phyloP scores from a whole-genome alignment of 495 filamentous ascomycete species.

The Venustampulla echinocandica region DNA sequence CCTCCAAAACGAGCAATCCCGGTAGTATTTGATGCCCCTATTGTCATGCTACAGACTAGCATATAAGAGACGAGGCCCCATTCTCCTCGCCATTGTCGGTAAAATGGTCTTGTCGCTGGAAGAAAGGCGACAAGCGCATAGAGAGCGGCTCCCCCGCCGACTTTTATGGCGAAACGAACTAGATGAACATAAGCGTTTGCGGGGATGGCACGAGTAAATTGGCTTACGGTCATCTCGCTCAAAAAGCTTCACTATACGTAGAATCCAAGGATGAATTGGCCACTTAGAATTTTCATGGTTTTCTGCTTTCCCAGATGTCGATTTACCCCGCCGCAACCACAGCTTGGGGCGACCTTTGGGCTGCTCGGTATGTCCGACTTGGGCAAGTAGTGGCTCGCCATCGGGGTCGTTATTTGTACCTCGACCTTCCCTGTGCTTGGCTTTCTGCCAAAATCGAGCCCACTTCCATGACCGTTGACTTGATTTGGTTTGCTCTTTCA shows the following conservation, averaged over 20 bases:
- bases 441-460: slow-evolving; percentile 68
- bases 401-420: slow-evolving; percentile 14
- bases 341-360: slow-evolving; percentile 39
- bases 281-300: slow-evolving; percentile 27
- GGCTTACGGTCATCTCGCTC: slow-evolving; percentile 41
- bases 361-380: slow-evolving; percentile 27
- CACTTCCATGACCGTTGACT: slow-evolving; percentile 69
- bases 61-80: slow-evolving; percentile 97
- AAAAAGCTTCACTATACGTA: slow-evolving; percentile 33
- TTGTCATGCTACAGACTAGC: slow-evolving; percentile 96
- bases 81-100: slow-evolving; percentile 86
- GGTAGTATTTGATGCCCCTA: slow-evolving; percentile 89
- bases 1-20: slow-evolving; percentile 80
- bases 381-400: slow-evolving; percentile 17
- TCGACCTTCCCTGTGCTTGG: slow-evolving; percentile 1
- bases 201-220: neutral
- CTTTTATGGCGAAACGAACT: slow-evolving; percentile 75
- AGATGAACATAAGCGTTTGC: slow-evolving; percentile 23
- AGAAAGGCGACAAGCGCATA: slow-evolving; percentile 86
- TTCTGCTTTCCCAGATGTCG: slow-evolving; percentile 34
- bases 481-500: slow-evolving; percentile 56
- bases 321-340: slow-evolving; percentile 34
- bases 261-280: slow-evolving; percentile 29
- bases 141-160: slow-evolving; percentile 76
- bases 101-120: slow-evolving; percentile 64